Base-by-base conservation (phyloP, 208 protist species). In the Endotrypanum monterogeii region DNA sequence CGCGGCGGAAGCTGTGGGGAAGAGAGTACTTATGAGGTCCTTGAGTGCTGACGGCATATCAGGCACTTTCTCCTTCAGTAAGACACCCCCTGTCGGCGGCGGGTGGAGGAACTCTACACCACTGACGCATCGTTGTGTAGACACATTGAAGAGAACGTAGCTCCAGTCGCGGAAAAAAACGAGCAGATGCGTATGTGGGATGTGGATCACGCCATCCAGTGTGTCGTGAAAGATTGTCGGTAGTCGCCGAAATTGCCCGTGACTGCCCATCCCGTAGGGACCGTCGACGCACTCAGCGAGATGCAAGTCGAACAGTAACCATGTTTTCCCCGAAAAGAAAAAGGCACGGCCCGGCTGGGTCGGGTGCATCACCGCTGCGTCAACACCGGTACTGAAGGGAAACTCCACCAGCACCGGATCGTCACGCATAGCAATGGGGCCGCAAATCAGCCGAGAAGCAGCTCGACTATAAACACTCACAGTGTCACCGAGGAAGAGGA, bases 261-360 rank as follows among this genome's bases (percentile, higher is more conserved):
- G 75, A 5, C 25, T 28, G 65, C 50, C 23, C 12, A 67, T 72
- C 41, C 41, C 54, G 52, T 80, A 76, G 28, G 75, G 74, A 16
- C 71, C 74, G 18, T 76, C 73, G 30, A 78, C 68, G 48, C 73
- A 79, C 55, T 73, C 79, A 5, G 60, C 44, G 23, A 74, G 16
- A 8, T 66, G 46, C 7, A 91, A 28, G 69, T 96, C 83, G 61
- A 93, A 92, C 1, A 91, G 65, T 52, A 90, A 52, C 78, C 88
- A 96, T 35, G 70, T 66, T 1, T 76, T 76, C 14, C 89, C 85
- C 2, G 79, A 82, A 70, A 94, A 93, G 72, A 94, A 86, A 35
- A 96, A 78, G 35, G 83, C 83, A 12, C 76, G 82, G n/a, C 72
- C 41, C 37, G 85, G 69, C 46, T 89, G 83, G 11, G 74, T 76